A percentile compares a stretch with the other conserved stretches of the same genome.
Conservation (phyloP, 2,329 filamentous ascomycete genomes). For the Pseudocercospora ulei region DNA sequence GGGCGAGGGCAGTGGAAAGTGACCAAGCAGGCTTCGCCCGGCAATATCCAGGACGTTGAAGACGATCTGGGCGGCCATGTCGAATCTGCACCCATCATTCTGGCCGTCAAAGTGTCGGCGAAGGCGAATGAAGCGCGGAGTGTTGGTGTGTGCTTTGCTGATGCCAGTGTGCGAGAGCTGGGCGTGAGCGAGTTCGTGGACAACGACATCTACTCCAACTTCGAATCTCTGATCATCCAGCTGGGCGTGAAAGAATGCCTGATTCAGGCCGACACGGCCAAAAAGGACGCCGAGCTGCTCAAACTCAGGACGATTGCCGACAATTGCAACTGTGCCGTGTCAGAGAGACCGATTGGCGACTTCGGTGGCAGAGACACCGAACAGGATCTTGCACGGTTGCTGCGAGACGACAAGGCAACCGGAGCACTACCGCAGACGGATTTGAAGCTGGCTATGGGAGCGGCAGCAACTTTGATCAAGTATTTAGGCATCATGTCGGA, state of each 20-base stretch:
- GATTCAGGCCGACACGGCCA: constrained; percentile 64
- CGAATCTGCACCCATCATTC: constrained; percentile 83
- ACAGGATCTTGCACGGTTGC: constrained; percentile 75
- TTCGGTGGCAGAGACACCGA: constrained; percentile 90
- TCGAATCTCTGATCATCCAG: constrained; percentile 91
- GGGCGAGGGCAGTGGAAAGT: constrained; percentile 87
- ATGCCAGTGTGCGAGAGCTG: constrained; percentile 88
- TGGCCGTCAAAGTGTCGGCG: constrained; percentile 87
- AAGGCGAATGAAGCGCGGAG: constrained; percentile 74
- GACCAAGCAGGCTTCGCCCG: constrained; percentile 73
- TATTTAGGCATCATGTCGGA: constrained; percentile 88
- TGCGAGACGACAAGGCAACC: constrained; percentile 75
- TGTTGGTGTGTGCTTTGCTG: constrained; percentile 93
- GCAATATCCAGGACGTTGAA: constrained; percentile 92
- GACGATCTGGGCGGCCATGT: constrained; percentile 82
- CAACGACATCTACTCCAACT: constrained; percentile 96
- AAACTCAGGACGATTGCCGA: constrained; percentile 85
- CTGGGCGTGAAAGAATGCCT: constrained; percentile 90
- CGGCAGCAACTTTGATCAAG: constrained; percentile 85
- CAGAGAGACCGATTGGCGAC: constrained; percentile 65
- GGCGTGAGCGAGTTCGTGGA: constrained; percentile 98
- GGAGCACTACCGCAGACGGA: constrained; percentile 79
- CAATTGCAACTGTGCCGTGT: constrained; percentile 81
- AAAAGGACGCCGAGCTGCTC: constrained; percentile 76
- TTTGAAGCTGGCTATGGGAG: constrained; percentile 89